These are phyloP conservation scores for Thielaviopsis ethacetica DNA, from an alignment of 2,329 filamentous ascomycete genomes.

Conservation along the genomic window DNA sequence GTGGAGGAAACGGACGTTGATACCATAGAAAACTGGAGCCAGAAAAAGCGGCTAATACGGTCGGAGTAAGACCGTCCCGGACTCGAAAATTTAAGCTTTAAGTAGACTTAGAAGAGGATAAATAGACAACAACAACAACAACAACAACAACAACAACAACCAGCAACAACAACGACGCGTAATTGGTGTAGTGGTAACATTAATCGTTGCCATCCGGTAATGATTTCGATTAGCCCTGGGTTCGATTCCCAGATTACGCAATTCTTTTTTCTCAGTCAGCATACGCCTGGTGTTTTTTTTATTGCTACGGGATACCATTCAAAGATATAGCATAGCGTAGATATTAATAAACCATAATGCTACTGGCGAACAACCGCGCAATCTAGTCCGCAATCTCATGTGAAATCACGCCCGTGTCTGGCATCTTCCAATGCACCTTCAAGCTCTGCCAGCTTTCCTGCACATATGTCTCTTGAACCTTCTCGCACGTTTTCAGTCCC, in stretches of 20 bases:
- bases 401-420: conserved; percentile 18
- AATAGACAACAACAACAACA: too few species aligned
- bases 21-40: too few species aligned
- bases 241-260: background rate
- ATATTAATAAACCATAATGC: too few species aligned
- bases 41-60: too few species aligned
- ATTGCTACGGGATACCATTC: background rate
- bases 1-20: too few species aligned
- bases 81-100: too few species aligned
- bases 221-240: background rate
- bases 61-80: too few species aligned
- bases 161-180: background rate
- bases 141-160: too few species aligned
- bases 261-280: background rate
- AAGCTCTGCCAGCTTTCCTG: conserved; percentile 65
- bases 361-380: background rate
- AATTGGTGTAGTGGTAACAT: background rate
- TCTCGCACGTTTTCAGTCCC: conserved; percentile 43
- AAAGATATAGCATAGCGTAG: background rate
- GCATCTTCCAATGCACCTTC: conserved; percentile 42
- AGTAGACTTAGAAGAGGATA: too few species aligned
- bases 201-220: background rate
- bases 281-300: too few species aligned
- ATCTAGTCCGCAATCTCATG: background rate
- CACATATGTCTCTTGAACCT: conserved; percentile 52